phyloP scores from a whole-genome alignment of 1,284 basidiomycete genomes.

The Coniferiporia sulphurascens region DNA sequence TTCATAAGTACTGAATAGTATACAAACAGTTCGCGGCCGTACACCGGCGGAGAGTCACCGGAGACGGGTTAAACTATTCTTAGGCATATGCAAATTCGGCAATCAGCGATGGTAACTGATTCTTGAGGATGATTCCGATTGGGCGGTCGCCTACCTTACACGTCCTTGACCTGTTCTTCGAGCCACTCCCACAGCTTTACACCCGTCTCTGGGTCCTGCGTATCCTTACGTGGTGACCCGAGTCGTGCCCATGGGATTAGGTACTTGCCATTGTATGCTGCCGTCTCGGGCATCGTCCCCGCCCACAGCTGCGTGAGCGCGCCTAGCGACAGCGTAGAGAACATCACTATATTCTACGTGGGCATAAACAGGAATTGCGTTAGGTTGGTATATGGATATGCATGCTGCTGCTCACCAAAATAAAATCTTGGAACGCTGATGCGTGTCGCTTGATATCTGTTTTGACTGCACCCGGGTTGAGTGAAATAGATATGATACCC shows the following conservation, averaged over 20 bases:
- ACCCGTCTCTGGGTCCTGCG: conserved; percentile 1
- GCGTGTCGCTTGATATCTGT: conserved; percentile 41
- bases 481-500: conserved; percentile 26
- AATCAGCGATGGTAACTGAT: too few species aligned
- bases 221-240: neutral
- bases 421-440: neutral
- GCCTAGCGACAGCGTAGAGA: conserved; percentile 28
- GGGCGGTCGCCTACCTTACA: too few species aligned
- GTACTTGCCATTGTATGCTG: conserved; percentile 33
- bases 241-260: conserved; percentile 8
- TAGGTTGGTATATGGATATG: too few species aligned
- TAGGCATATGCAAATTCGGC: too few species aligned
- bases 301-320: conserved; percentile 43
- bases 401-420: too few species aligned
- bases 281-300: conserved; percentile 38
- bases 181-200: conserved; percentile 5
- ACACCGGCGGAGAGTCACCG: too few species aligned
- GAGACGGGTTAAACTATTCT: too few species aligned
- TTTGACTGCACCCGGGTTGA: conserved; percentile 32
- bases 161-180: conserved; percentile 4
- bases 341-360: neutral
- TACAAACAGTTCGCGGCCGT: too few species aligned
- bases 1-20: too few species aligned
- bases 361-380: too few species aligned
- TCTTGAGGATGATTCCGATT: too few species aligned